These are phyloP conservation scores for Candida rishiriensis DNA, from an alignment of 805 yeast species.

Conservation along the genomic window DNA sequence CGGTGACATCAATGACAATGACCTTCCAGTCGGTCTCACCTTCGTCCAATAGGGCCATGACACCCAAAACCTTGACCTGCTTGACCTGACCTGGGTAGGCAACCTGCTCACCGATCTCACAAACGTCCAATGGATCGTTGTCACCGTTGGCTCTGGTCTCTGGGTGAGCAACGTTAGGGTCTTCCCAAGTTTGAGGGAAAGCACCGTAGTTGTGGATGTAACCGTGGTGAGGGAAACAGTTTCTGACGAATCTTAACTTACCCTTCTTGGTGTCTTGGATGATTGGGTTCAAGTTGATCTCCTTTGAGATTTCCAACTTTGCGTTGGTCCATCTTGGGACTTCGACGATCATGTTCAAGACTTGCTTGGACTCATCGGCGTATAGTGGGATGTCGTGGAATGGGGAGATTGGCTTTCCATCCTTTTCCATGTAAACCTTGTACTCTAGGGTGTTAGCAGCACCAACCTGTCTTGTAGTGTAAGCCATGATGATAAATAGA, in stretches of 20 bases:
- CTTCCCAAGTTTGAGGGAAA: constrained; percentile 93
- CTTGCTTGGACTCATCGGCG: constrained; percentile 88
- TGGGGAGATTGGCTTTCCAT: constrained; percentile 91
- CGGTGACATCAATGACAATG: constrained; percentile 81
- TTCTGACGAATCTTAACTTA: constrained; percentile 89
- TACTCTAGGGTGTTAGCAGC: constrained; percentile 93
- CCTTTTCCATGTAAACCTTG: constrained; percentile 86
- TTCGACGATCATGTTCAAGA: constrained; percentile 80
- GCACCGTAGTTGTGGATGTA: constrained; percentile 99
- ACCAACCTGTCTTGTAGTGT: constrained; percentile 89
- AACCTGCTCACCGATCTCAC: constrained; percentile 72
- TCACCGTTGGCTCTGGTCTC: constrained; percentile 72
- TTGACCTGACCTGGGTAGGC: constrained; percentile 69
- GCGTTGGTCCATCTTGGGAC: constrained; percentile 99
- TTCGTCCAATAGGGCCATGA: constrained; percentile 90
- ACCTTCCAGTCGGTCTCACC: constrained; percentile 92
- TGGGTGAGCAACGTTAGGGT: constrained; percentile 58
- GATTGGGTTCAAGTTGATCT: constrained; percentile 81
- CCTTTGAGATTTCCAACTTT: constrained; percentile 91
- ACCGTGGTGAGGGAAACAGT: constrained; percentile 98
- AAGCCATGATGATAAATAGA: constrained; percentile 45
- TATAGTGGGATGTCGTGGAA: constrained; percentile 92
- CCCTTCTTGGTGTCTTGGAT: constrained; percentile 98
- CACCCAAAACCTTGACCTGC: constrained; percentile 89
- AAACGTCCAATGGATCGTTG: constrained; percentile 82